phyloP scores from a whole-genome alignment of 116 monocot genomes.

The Zostera marina region DNA sequence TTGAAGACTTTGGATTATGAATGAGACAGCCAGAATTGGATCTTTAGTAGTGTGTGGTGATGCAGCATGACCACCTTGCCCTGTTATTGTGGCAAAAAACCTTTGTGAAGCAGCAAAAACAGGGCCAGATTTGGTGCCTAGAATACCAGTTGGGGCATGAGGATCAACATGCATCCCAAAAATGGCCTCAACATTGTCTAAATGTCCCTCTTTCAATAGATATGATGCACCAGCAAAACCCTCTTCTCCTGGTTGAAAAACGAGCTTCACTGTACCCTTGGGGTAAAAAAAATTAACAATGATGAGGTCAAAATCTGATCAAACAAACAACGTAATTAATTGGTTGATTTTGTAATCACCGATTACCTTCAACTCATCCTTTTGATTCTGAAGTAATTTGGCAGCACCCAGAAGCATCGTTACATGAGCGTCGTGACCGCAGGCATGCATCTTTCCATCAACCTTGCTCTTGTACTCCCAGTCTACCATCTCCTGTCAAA shows the following conservation, averaged over 20 bases:
- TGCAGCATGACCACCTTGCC: conserved; percentile 60
- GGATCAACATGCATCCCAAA: conserved; percentile 62
- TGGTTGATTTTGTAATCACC: background rate
- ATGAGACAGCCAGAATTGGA: conserved; percentile 45
- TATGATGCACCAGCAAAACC: conserved; percentile 59
- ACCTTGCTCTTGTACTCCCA: conserved; percentile 72
- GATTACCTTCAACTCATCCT: conserved; percentile 47
- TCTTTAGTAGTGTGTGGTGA: conserved; percentile 25
- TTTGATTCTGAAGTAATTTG: conserved; percentile 49
- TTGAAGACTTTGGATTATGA: conserved; percentile 45
- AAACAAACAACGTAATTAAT: background rate
- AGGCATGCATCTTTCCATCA: conserved; percentile 83
- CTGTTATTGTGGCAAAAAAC: conserved; percentile 40
- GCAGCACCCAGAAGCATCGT: conserved; percentile 90
- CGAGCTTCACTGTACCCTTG: conserved; percentile 73
- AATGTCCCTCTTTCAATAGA: conserved; percentile 50
- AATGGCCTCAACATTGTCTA: conserved; percentile 43
- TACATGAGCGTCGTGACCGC: conserved; percentile 86
- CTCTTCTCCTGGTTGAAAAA: conserved; percentile 88
- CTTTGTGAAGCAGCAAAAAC: conserved; percentile 44
- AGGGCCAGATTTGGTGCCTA: conserved; percentile 42
- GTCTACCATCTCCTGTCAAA: conserved; percentile 42
- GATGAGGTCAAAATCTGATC: background rate
- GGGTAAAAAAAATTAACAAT: background rate
- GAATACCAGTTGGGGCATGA: conserved; percentile 19